phyloP scores from a whole-genome alignment of 2,329 filamentous ascomycete species.

The Aspergillus pseudonomiae region DNA sequence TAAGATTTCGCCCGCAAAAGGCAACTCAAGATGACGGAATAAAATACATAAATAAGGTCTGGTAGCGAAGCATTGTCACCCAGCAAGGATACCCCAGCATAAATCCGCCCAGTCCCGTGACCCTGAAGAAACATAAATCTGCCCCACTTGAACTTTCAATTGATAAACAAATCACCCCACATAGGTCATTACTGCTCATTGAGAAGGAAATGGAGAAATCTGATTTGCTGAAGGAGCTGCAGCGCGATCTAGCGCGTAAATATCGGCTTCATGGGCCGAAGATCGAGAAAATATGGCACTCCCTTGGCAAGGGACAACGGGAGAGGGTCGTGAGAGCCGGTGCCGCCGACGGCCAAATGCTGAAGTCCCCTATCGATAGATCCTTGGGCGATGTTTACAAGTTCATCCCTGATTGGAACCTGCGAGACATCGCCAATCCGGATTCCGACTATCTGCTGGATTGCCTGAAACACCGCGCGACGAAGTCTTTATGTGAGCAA shows the following conservation, averaged over 20 bases:
- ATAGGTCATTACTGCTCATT: background rate
- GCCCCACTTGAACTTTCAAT: background rate
- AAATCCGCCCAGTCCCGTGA: too few relatives aligned
- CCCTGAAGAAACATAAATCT: too few relatives aligned
- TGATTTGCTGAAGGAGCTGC: background rate
- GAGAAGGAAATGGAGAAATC: background rate
- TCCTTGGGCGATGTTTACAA: conserved; percentile 44
- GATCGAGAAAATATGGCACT: conserved; percentile 47
- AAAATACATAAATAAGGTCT: too few relatives aligned
- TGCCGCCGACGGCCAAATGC: conserved; percentile 34
- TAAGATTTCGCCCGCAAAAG: too few relatives aligned
- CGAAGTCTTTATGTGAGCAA: conserved; percentile 37
- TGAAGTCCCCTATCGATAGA: conserved; percentile 39
- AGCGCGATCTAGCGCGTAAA: conserved; percentile 42
- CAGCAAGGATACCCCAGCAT: too few relatives aligned
- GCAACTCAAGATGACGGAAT: too few relatives aligned
- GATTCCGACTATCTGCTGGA: conserved; percentile 43
- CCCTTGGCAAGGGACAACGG: conserved; percentile 40
- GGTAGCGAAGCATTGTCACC: too few relatives aligned
- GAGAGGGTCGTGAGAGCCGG: conserved; percentile 40
- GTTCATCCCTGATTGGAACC: conserved; percentile 50
- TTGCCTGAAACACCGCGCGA: conserved; percentile 44
- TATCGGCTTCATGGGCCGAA: conserved; percentile 40
- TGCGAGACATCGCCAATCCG: conserved; percentile 44
- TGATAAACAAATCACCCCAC: background rate